Evolutionary conservation across 495 filamentous ascomycete species (phyloP), one percentile per base, ranked within the genome.

Genomic region (Annulohypoxylon nitens): DNA sequence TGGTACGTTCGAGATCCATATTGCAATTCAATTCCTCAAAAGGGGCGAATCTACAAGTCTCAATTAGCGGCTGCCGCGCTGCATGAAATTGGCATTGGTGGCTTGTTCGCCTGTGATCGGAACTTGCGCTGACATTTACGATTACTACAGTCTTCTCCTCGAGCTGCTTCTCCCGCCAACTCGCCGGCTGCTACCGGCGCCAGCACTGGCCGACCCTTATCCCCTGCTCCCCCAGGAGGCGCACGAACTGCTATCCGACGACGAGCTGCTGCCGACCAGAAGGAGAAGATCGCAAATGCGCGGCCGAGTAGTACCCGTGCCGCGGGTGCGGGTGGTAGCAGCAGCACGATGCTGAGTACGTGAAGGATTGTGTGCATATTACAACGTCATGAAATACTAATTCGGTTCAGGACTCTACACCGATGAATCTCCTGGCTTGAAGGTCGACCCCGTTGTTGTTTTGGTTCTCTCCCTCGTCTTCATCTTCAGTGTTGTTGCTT

Each of bases 361-460:
- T 74, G 36, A 53, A 43, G 50, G 50, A 12, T 59, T 26, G 20
- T 54, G 30, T 23, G n/a, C 14, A 16, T 55, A 20, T 41, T 23
- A 61, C 39, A 39, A 59, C 68, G 36, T n/a, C 16, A 61, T 20
- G 1, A 45, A 36, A 8, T 58, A 61, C 59, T 69, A 63, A 67
- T 50, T 10, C 36, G 7, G 16, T 54, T 69, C 71, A 92, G 90
- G 85, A 82, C 92, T 99, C n/a, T 99, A 99, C 88, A 99, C 96
- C 43, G 96, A 99, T 78, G 96, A 99, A 87, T 93, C 90, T 71
- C 95, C 97, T 65, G 96, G 96, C 68, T 83, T 99, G 71, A 95
- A 97, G 82, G 96, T 99, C 66, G 96, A 99, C 79, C 96, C 96
- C 18, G 95, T 99, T 41, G 94, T 99, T 59, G 96, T 99, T 51